phyloP scores from a whole-genome alignment of 805 yeast genomes.

The Hanseniaspora lachancei region DNA sequence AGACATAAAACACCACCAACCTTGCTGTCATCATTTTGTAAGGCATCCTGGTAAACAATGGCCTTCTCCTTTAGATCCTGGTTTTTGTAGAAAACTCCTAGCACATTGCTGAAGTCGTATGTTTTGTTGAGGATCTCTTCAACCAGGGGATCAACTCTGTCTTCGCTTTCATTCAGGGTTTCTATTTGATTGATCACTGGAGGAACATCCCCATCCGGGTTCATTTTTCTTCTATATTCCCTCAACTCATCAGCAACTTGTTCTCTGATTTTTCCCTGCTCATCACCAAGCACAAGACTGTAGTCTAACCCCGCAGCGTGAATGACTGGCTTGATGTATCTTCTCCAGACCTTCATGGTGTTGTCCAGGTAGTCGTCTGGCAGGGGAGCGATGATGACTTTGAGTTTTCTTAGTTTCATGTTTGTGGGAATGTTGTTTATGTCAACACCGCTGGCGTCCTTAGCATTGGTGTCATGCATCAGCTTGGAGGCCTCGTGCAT shows the following conservation, averaged over 20 bases:
- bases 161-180: constrained; percentile 12
- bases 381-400: constrained; percentile 88
- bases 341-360: constrained; percentile 58
- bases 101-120: constrained; percentile 34
- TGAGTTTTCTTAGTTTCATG: constrained; percentile 57
- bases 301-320: constrained; percentile 76
- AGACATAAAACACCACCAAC: constrained; percentile 83
- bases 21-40: constrained; percentile 30
- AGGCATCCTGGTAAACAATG: constrained; percentile 28
- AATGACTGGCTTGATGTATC: constrained; percentile 72
- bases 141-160: constrained; percentile 17
- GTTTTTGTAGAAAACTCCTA: constrained; percentile 44
- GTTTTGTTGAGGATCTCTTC: constrained; percentile 25
- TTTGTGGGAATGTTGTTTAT: constrained; percentile 35
- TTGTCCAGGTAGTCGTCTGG: constrained; percentile 80
- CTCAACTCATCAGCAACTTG: constrained; percentile 75
- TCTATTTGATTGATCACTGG: constrained; percentile 12
- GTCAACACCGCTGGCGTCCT: constrained; percentile 27
- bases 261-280: constrained; percentile 81
- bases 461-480: not conserved
- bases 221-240: constrained; percentile 41
- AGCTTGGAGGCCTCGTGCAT: constrained; percentile 29
- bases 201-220: constrained; percentile 22
- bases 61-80: constrained; percentile 21
- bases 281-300: constrained; percentile 58